Percentiles rank a stretch among this genome's conserved stretches.
Conservation (phyloP, 2,329 filamentous ascomycete species). For the Macrophomina phaseolina region DNA sequence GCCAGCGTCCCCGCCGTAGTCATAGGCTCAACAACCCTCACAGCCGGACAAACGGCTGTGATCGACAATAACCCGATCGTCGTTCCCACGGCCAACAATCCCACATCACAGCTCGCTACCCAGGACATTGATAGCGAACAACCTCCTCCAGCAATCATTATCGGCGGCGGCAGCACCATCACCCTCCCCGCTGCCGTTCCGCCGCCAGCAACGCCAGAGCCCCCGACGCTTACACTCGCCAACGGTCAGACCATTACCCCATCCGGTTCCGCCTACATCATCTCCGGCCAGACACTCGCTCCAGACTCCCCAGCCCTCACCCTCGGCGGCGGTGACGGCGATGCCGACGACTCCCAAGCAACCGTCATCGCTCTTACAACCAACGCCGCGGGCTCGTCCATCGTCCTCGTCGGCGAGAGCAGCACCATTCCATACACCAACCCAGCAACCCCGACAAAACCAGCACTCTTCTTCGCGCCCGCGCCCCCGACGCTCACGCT, state of each 20-base stretch:
- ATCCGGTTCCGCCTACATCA: neutral
- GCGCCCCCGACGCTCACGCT: neutral
- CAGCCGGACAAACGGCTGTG: neutral
- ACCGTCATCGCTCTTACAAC: neutral
- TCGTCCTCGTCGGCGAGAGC: neutral
- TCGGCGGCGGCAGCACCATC: neutral
- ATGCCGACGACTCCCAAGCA: neutral
- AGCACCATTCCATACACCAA: neutral
- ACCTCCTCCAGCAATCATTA: neutral
- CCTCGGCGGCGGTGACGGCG: neutral
- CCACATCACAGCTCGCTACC: neutral
- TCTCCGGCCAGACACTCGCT: constrained; percentile 4
- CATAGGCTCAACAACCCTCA: neutral
- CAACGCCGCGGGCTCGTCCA: neutral
- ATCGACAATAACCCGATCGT: neutral
- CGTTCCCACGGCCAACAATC: neutral
- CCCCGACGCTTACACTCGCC: neutral
- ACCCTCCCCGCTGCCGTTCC: neutral
- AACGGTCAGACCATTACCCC: neutral
- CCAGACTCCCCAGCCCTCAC: neutral
- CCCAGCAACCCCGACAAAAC: neutral
- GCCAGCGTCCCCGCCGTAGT: neutral
- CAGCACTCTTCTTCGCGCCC: neutral
- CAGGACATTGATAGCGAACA: neutral
- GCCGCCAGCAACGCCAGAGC: neutral